Percentiles rank a stretch among this genome's conserved stretches.
phyloP scores from a whole-genome alignment of 2,329 filamentous ascomycete species.

The Pseudogymnoascus sp. region DNA sequence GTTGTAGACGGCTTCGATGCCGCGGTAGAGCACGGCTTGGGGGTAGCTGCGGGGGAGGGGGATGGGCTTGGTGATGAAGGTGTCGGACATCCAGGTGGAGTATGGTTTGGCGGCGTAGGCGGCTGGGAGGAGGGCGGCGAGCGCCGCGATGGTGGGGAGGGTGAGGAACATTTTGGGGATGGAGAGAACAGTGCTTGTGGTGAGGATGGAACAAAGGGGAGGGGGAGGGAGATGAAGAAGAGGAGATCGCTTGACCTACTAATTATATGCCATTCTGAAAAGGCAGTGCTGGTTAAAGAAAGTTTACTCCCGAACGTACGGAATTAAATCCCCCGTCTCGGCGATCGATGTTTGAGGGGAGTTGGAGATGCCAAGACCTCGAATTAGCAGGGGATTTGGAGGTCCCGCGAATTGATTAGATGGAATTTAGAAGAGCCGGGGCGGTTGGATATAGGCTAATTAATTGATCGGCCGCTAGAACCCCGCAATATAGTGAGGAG shows the following conservation, averaged over 20 bases:
- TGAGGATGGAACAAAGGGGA: neutral
- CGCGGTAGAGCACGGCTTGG: conserved; percentile 39
- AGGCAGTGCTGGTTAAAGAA: neutral
- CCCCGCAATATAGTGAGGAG: neutral
- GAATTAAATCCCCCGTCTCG: conserved; percentile 2
- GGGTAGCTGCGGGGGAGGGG: conserved; percentile 36
- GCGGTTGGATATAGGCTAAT: neutral
- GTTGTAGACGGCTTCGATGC: conserved; percentile 39
- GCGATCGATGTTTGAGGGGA: neutral
- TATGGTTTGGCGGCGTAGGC: neutral
- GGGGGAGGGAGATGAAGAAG: neutral
- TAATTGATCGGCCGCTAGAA: neutral
- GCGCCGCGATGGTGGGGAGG: neutral
- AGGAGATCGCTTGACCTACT: neutral
- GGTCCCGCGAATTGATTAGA: neutral
- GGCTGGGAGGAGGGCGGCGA: neutral
- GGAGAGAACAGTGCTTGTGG: neutral
- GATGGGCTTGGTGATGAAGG: conserved; percentile 36
- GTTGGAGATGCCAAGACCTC: neutral
- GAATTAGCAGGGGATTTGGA: neutral
- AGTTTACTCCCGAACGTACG: neutral
- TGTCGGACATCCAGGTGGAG: conserved; percentile 35
- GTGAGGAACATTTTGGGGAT: neutral
- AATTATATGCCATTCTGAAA: neutral
- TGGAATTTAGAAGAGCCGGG: neutral